Evolutionary conservation across 495 filamentous ascomycete species (phyloP).

Genomic region (Trichocladium uniseriatum): DNA sequence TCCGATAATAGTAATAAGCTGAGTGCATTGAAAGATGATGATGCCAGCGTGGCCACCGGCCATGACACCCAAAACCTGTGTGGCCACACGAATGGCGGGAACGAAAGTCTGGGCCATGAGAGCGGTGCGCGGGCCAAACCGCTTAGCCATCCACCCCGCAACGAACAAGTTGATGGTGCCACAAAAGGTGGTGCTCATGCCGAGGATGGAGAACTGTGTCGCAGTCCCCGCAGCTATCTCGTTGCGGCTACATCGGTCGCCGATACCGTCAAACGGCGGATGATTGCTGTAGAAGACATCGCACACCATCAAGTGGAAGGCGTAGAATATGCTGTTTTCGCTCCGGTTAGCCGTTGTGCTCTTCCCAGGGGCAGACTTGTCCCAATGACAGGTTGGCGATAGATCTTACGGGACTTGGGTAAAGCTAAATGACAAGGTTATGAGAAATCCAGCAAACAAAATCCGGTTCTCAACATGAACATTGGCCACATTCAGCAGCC

Average conservation of each 20-base stretch:
- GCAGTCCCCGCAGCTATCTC: conserved; percentile 49
- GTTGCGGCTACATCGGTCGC: conserved; percentile 38
- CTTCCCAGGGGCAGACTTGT: too few species aligned
- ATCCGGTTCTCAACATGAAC: conserved; percentile 33
- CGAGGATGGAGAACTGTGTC: conserved; percentile 42
- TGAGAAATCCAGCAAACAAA: conserved; percentile 44
- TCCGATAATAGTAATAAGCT: conserved; percentile 48
- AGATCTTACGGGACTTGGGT: conserved; percentile 47
- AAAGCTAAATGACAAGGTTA: conserved; percentile 47
- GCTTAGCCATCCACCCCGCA: conserved; percentile 48
- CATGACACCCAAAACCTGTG: conserved; percentile 46
- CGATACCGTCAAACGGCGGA: conserved; percentile 26
- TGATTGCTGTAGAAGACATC: conserved; percentile 44
- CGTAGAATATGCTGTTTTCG: conserved; percentile 42
- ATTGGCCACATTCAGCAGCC: background rate
- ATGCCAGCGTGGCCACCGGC: conserved; percentile 43
- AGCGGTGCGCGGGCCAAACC: conserved; percentile 42
- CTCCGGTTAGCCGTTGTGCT: background rate
- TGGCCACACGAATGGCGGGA: conserved; percentile 42
- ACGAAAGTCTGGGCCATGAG: conserved; percentile 43
- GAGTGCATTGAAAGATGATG: conserved; percentile 45
- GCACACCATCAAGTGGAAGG: conserved; percentile 50
- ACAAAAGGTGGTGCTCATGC: conserved; percentile 40
- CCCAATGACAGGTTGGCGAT: background rate
- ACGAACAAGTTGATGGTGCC: conserved; percentile 49